Base-by-base conservation (phyloP, 768 basidiomycete species). In the Saitozyma podzolica region DNA sequence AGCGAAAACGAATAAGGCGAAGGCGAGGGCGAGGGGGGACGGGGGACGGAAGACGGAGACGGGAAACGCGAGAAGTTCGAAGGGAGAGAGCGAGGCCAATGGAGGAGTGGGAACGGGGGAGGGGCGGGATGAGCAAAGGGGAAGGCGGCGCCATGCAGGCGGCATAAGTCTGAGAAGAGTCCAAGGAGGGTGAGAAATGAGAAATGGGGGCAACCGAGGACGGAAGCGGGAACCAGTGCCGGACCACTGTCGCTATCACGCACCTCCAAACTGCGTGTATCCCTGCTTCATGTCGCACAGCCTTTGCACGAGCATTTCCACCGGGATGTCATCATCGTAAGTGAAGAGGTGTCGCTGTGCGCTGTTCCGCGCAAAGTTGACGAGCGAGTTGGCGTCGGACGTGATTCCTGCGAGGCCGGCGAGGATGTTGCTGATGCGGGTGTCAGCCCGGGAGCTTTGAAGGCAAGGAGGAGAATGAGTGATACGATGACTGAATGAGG, bases 271-370 rank as follows among this genome's bases (percentile, higher is more conserved):
- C 74, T 98, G 95, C 45, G 95, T 98, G 78, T 97, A 98, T 8
- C 93, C 93, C 78, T 99, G 96, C 83, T 99, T 99, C 83, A 95
- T 86, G 81, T 99, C 91, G 74, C 95, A 98, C 62, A 99, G 81
- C 59, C 89, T 85, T 77, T 97, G 93, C 11, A 93, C 90, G 59
- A 99, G 87, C 72, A 95, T 83, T 80, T 99, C 96, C 40, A 97
- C 96, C 6, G 95, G 95, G 69, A 99, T 98, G 77, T 96, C 94
- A 80, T 97, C 92, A 75, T 98, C 92, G 83, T 96, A 99, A 54
- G 83, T 84, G 73, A 92, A 82, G 64, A 99, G 81, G 82, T 99
- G 91, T 56, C 83, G 83, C 79, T 99, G 94, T 1, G 96, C 94
- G 0, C 91, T 89, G 62, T 88, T 86, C 63, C 96, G 87, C 9